These are phyloP conservation scores for Xenosphaeropsis pyriputrescens DNA, from an alignment of 2,329 filamentous ascomycete species.

Conservation along the genomic window DNA sequence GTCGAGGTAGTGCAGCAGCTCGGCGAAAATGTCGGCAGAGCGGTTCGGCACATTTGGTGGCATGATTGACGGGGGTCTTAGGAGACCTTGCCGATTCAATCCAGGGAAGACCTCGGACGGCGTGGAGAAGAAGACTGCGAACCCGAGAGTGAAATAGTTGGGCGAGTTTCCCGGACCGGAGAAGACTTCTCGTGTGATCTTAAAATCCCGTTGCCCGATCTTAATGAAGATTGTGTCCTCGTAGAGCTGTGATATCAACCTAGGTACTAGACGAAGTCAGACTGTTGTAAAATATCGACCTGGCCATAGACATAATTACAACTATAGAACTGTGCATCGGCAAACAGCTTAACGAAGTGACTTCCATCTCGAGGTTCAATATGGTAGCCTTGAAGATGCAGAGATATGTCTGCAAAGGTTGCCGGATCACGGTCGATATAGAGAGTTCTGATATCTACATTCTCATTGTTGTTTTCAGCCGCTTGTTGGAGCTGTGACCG, in stretches of 20 bases:
- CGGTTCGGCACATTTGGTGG: conserved; percentile 71
- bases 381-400: conserved; percentile 88
- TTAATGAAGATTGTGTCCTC: conserved; percentile 86
- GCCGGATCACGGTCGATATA: conserved; percentile 90
- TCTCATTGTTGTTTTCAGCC: conserved; percentile 35
- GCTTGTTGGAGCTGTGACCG: conserved; percentile 60
- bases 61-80: conserved; percentile 74
- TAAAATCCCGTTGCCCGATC: conserved; percentile 76
- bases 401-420: conserved; percentile 78
- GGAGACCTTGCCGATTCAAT: conserved; percentile 59
- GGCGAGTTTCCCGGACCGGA: conserved; percentile 76
- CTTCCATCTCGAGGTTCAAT: conserved; percentile 66
- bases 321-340: conserved; percentile 90
- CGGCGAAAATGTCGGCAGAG: conserved; percentile 70
- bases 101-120: conserved; percentile 76
- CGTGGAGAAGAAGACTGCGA: conserved; percentile 72
- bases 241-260: conserved; percentile 79
- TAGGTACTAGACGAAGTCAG: conserved; percentile 46
- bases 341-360: conserved; percentile 85
- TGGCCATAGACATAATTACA: conserved; percentile 29
- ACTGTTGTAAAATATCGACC: not conserved
- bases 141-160: conserved; percentile 90
- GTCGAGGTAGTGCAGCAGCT: conserved; percentile 67
- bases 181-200: conserved; percentile 81
- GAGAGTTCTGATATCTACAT: conserved; percentile 50